These are phyloP conservation scores for Kwoniella shivajii DNA, from an alignment of 1,284 basidiomycete species.

Conservation along the genomic window DNA sequence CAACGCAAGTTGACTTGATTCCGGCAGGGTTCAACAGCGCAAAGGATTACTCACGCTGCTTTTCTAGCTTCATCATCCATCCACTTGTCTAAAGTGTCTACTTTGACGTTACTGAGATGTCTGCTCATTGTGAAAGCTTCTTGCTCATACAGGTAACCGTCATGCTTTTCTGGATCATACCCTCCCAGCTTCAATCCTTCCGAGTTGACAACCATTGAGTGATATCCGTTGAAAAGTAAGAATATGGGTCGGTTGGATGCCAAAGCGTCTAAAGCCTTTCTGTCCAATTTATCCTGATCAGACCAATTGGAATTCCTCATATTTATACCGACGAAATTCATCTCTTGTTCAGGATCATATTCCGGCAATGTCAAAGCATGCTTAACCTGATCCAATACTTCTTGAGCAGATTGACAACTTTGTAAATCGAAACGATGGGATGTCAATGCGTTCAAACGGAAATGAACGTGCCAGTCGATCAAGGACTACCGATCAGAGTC, in stretches of 20 bases:
- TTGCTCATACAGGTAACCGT: conserved; percentile 36
- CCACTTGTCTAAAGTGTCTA: conserved; percentile 29
- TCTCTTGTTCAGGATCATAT: conserved; percentile 19
- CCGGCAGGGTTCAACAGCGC: not conserved
- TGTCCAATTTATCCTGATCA: conserved; percentile 28
- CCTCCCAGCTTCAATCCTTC: conserved; percentile 26
- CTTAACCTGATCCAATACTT: conserved; percentile 23
- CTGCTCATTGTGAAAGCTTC: conserved; percentile 35
- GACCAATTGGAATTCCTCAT: conserved; percentile 39
- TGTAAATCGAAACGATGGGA: conserved; percentile 31
- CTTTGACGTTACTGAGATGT: conserved; percentile 28
- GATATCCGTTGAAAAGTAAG: conserved; percentile 42
- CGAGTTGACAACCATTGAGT: conserved; percentile 42
- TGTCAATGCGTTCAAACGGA: conserved; percentile 33
- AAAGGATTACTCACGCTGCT: conserved; percentile 36
- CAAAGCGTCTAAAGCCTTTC: conserved; percentile 28
- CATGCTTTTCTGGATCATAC: conserved; percentile 16
- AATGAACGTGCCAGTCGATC: conserved; percentile 43
- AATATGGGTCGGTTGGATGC: conserved; percentile 28
- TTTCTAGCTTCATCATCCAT: conserved; percentile 31
- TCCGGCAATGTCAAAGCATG: conserved; percentile 20
- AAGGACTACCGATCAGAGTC: too few relatives aligned
- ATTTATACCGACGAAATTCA: conserved; percentile 27
- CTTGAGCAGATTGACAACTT: conserved; percentile 20
- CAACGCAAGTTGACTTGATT: not conserved